These are phyloP conservation scores for Lepidopterella palustris DNA, from an alignment of 495 filamentous ascomycete species.

Conservation along the genomic window DNA sequence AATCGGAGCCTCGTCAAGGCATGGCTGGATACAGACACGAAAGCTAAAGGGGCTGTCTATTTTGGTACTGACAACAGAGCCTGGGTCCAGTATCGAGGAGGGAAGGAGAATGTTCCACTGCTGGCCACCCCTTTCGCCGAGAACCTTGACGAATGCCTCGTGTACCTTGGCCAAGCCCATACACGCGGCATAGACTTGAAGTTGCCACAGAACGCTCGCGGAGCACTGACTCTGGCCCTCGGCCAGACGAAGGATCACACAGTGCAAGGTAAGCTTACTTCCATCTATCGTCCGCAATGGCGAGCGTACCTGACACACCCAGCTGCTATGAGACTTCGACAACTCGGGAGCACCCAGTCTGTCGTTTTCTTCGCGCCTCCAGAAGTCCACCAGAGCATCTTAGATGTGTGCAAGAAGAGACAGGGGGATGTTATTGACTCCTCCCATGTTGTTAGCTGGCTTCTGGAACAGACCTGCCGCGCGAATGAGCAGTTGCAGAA, in stretches of 20 bases:
- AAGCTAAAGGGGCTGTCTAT: conserved; percentile 40
- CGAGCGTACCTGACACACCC: not conserved
- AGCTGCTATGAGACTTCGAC: conserved; percentile 27
- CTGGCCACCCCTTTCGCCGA: conserved; percentile 52
- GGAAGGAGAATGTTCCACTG: conserved; percentile 37
- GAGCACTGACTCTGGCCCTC: conserved; percentile 60
- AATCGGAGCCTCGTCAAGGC: conserved; percentile 38
- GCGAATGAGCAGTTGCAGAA: conserved; percentile 49
- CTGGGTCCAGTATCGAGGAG: conserved; percentile 41
- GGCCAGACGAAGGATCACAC: conserved; percentile 60
- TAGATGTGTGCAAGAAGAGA: conserved; percentile 18
- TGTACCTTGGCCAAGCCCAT: conserved; percentile 68
- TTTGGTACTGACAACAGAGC: conserved; percentile 40
- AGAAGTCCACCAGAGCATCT: conserved; percentile 42
- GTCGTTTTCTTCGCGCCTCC: conserved; percentile 42
- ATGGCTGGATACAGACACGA: conserved; percentile 40
- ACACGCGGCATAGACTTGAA: conserved; percentile 66
- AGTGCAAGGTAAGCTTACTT: conserved; percentile 46
- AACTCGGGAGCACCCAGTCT: conserved; percentile 24
- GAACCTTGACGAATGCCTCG: conserved; percentile 54
- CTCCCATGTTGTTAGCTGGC: conserved; percentile 51
- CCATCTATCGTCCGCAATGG: not conserved
- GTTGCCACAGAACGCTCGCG: conserved; percentile 51
- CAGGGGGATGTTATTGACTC: conserved; percentile 36
- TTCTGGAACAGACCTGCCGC: conserved; percentile 55